Conservation (phyloP, 768 basidiomycete genomes). For the Mycena latifolia region DNA sequence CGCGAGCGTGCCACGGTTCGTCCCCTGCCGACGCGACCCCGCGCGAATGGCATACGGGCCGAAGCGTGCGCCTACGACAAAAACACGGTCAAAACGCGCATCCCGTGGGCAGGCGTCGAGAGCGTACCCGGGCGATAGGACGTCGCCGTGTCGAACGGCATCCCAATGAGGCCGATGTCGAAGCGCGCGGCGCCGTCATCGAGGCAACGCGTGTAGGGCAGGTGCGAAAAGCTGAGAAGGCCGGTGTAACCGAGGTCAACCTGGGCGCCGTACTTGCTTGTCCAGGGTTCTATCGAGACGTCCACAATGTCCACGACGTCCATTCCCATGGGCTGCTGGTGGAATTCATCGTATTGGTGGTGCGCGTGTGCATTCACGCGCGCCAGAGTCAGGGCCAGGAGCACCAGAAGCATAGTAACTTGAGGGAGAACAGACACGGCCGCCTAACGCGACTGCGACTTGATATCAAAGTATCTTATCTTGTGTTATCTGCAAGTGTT, state of each 20-base stretch:
- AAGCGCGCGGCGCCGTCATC: constrained; percentile 44
- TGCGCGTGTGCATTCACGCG: constrained; percentile 13
- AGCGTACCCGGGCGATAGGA: constrained; percentile 55
- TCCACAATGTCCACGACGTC: constrained; percentile 29
- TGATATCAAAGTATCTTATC: too few species aligned
- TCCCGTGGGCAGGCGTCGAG: neutral
- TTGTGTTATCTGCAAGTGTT: too few species aligned
- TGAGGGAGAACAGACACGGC: too few species aligned
- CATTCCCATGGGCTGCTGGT: constrained; percentile 5
- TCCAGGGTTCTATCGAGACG: constrained; percentile 53
- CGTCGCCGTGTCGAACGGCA: constrained; percentile 68
- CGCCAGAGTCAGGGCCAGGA: neutral
- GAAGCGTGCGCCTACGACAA: constrained; percentile 71
- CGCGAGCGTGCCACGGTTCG: constrained; percentile 57
- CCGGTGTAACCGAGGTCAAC: constrained; percentile 72
- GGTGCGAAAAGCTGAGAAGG: constrained; percentile 74
- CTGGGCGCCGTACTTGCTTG: constrained; percentile 65
- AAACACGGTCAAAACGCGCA: constrained; percentile 43
- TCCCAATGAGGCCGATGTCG: constrained; percentile 72
- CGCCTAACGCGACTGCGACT: too few species aligned
- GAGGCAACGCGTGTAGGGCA: constrained; percentile 60
- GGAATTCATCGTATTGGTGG: constrained; percentile 4
- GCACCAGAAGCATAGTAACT: neutral
- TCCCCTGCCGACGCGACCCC: constrained; percentile 62
- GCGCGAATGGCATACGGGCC: constrained; percentile 73